Evolutionary conservation across 2,329 filamentous ascomycete species (phyloP), one percentile per base, ranked within the genome.

Genomic region (Penicillium sp.): DNA sequence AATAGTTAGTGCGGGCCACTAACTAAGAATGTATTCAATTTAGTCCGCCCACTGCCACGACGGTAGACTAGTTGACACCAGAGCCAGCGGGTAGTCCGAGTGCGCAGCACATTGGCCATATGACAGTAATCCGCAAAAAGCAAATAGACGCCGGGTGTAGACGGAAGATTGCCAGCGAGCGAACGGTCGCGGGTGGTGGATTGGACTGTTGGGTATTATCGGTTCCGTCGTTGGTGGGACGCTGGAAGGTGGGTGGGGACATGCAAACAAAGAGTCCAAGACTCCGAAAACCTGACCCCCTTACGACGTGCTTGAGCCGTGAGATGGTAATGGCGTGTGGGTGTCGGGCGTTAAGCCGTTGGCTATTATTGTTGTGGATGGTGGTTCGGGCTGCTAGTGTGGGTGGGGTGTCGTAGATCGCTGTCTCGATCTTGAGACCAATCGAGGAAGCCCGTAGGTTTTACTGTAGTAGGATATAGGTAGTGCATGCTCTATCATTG

Each of bases 231-330:
- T 15, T 48, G 25, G 45, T 48, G 43, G 15, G 20, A 5, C 28
- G 7, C 28, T 31, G 25, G 20, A 22, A 25, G 25, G 25, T 15
- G 12, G n/a, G 25, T 34, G 48, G 38, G 39, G 45, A 28, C 15
- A n/a, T 47, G 56, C 54, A 60, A 60, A 57, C 58, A 52, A 57
- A 60, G 43, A 51, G 37, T 48, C 51, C 20, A 57, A 60, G 43
- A 51, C 37, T 48, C 51, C 28, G 43, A 54, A 54, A 51, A 2
- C 17, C 28, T 25, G 4, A 5, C 28, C 58, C 55, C 55, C 51
- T 58, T 57, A 22, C 54, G 49, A 49, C 25, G 15, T 42, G 22
- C 39, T 45, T 55, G 22, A 38, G 54, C 20, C 20, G 2, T 20
- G 20, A 1, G 20, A 50, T 45, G 45, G 31, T 45, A 50, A 47